Evolutionary conservation across 1,284 basidiomycete genomes (phyloP).

Genomic region (Flammula alnicola): DNA sequence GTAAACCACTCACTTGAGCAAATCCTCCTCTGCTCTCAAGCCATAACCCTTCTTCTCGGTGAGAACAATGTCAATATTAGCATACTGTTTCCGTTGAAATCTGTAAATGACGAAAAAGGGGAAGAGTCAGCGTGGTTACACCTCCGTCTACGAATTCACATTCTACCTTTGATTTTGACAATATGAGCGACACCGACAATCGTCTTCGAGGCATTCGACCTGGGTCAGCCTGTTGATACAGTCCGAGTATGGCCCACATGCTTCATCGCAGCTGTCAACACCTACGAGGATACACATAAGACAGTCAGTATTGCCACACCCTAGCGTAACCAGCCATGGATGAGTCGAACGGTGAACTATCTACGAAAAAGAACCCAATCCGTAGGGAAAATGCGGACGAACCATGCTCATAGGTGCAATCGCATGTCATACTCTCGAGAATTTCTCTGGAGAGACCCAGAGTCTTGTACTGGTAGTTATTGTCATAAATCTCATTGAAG

Average conservation of each 20-base stretch:
- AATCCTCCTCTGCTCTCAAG: constrained; percentile 74
- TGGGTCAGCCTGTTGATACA: constrained; percentile 99
- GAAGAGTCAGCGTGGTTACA: constrained; percentile 8
- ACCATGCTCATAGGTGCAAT: constrained; percentile 86
- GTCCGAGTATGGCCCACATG: constrained; percentile 89
- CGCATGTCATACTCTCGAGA: constrained; percentile 92
- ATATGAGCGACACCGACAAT: constrained; percentile 82
- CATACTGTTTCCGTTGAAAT: constrained; percentile 88
- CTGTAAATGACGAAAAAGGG: constrained; percentile 45
- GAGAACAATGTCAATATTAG: constrained; percentile 86
- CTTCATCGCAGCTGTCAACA: constrained; percentile 60
- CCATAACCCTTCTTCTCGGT: constrained; percentile 98
- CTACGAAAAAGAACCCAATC: constrained; percentile 10
- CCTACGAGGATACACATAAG: constrained; percentile 44
- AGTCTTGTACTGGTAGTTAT: constrained; percentile 88
- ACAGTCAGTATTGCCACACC: constrained; percentile 20
- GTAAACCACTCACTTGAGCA: constrained; percentile 69
- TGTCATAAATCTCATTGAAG: constrained; percentile 77
- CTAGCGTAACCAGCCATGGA: constrained; percentile 15
- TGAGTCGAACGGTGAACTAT: constrained; percentile 9
- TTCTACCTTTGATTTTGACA: constrained; percentile 94
- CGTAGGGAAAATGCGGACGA: constrained; percentile 43
- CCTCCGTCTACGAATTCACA: constrained; percentile 8
- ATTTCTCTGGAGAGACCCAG: constrained; percentile 88
- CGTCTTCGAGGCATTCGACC: constrained; percentile 90